These are phyloP conservation scores for Skeletonema potamos DNA, from an alignment of 108 stramenopile species.

Conservation along the genomic window DNA sequence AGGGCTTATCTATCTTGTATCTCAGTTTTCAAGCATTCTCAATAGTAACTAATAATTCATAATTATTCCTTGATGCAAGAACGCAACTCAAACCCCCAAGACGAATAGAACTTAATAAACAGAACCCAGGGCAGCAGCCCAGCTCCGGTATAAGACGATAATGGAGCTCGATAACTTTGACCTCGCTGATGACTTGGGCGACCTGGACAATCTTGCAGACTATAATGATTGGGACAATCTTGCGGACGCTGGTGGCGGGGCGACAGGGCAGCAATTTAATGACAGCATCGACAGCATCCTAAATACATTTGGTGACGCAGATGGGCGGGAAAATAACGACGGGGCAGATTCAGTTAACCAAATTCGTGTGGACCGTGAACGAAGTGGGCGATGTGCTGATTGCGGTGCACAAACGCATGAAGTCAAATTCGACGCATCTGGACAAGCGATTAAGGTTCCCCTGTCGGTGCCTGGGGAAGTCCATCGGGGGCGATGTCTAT, in stretches of 20 bases:
- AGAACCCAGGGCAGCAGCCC: too few relatives aligned
- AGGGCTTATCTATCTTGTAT: too few relatives aligned
- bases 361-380: conserved; percentile 44
- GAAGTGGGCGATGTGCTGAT: conserved; percentile 48
- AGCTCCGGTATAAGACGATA: neutral
- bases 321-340: conserved; percentile 1
- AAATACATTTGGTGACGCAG: neutral
- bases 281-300: conserved; percentile 3
- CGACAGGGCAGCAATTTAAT: conserved; percentile 7
- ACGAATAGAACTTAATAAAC: too few relatives aligned
- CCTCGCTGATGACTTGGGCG: conserved; percentile 19
- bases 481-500: conserved; percentile 56
- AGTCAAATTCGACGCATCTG: conserved; percentile 31
- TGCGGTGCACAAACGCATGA: conserved; percentile 56
- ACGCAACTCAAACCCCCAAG: too few relatives aligned
- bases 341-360: neutral
- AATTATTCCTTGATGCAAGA: too few relatives aligned
- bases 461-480: conserved; percentile 55
- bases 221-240: conserved; percentile 31
- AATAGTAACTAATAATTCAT: too few relatives aligned
- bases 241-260: neutral
- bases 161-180: conserved; percentile 17
- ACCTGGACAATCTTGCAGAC: conserved; percentile 23
- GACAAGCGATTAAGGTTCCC: conserved; percentile 32
- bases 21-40: too few relatives aligned